phyloP scores from a whole-genome alignment of 2,329 filamentous ascomycete species.

The Hypocrella siamensis region DNA sequence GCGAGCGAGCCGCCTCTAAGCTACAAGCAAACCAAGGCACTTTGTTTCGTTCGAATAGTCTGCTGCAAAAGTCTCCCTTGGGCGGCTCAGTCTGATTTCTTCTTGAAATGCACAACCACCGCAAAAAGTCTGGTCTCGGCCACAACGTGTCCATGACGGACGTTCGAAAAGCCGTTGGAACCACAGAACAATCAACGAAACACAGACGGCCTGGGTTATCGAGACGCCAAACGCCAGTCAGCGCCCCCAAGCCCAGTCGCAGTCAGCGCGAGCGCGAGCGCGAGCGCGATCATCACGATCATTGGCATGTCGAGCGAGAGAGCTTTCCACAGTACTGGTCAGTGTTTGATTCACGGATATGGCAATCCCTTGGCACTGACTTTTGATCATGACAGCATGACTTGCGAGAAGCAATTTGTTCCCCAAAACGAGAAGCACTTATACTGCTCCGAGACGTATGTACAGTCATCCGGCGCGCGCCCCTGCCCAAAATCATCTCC shows the following conservation, averaged over 20 bases:
- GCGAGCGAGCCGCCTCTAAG: too few relatives aligned
- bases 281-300: constrained; percentile 27
- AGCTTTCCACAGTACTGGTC: constrained; percentile 53
- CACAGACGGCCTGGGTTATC: constrained; percentile 31
- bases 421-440: constrained; percentile 39
- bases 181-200: constrained; percentile 26
- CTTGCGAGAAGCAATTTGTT: constrained; percentile 50
- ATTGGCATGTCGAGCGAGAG: constrained; percentile 42
- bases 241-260: constrained; percentile 31
- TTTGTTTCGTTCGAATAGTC: too few relatives aligned
- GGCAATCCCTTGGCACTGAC: not conserved
- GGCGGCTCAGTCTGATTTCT: not conserved
- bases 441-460: constrained; percentile 50
- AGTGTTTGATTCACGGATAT: constrained; percentile 12
- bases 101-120: constrained; percentile 35
- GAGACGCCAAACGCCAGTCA: constrained; percentile 24
- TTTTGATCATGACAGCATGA: constrained; percentile 33
- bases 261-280: constrained; percentile 34
- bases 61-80: not conserved
- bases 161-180: constrained; percentile 32
- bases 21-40: too few relatives aligned
- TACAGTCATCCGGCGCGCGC: too few relatives aligned
- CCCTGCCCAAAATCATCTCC: too few relatives aligned
- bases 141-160: constrained; percentile 38
- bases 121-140: constrained; percentile 39